These are phyloP conservation scores for Pseudozyma tsukubaensis DNA, from an alignment of 1,284 basidiomycete genomes.

Conservation along the genomic window DNA sequence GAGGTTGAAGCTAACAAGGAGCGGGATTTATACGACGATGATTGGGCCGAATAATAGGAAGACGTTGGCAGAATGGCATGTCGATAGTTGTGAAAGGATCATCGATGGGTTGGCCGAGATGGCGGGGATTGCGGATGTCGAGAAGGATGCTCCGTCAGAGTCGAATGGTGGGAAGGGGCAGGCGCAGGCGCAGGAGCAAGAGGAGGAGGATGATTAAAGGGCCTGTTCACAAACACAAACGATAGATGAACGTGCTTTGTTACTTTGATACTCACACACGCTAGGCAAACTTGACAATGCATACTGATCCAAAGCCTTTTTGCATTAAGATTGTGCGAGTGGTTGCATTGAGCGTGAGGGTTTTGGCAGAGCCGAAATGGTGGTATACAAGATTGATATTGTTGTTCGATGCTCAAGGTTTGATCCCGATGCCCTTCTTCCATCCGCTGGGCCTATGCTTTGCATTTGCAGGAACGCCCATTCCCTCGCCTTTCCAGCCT, in stretches of 20 bases:
- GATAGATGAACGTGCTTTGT: background rate
- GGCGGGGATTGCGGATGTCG: conserved; percentile 38
- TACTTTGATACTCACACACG: background rate
- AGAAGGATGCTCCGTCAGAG: conserved; percentile 24
- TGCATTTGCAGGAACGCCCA: conserved; percentile 37
- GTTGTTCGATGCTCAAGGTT: conserved; percentile 3
- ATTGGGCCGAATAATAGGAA: conserved; percentile 63
- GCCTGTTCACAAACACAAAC: background rate
- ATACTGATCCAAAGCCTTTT: background rate
- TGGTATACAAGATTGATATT: background rate
- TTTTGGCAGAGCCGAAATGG: no score
- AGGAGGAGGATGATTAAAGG: background rate
- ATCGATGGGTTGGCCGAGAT: conserved; percentile 63
- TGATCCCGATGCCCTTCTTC: conserved; percentile 31
- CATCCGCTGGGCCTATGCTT: conserved; percentile 28
- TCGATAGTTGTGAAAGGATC: conserved; percentile 55
- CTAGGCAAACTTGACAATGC: conserved; percentile 1
- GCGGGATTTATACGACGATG: conserved; percentile 62
- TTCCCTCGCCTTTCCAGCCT: conserved; percentile 58
- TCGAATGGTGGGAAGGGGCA: conserved; percentile 1
- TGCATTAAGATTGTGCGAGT: background rate
- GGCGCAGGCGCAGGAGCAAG: conserved; percentile 2
- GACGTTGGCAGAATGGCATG: conserved; percentile 66
- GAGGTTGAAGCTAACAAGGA: conserved; percentile 48
- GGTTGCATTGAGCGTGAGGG: background rate